Percentiles rank a stretch among this genome's conserved stretches.
Evolutionary conservation across 768 basidiomycete species (phyloP).

Genomic region (Russula emetica): DNA sequence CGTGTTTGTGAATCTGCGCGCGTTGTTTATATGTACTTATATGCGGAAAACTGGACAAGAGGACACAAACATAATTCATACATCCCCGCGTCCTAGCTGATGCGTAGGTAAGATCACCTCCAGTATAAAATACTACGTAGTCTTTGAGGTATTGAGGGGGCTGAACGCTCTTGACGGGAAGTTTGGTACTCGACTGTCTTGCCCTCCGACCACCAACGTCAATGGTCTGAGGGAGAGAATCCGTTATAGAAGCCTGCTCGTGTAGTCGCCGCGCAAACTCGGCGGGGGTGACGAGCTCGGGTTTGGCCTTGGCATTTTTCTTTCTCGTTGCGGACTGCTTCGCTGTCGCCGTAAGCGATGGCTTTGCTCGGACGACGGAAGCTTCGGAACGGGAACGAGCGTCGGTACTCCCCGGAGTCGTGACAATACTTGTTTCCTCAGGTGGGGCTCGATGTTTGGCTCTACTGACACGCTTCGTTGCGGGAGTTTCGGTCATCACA

Average conservation of each 20-base stretch:
- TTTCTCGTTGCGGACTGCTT: slow-evolving; percentile 7
- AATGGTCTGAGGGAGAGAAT: background rate
- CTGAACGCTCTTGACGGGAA: slow-evolving; percentile 4
- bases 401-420: slow-evolving; percentile 2
- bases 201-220: background rate
- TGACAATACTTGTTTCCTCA: slow-evolving; percentile 20
- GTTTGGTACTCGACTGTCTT: background rate
- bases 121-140: slow-evolving; percentile 23
- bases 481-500: background rate
- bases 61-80: slow-evolving; percentile 21
- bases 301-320: slow-evolving; percentile 14
- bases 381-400: background rate
- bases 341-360: background rate
- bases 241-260: background rate
- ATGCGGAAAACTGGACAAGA: background rate
- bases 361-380: slow-evolving; percentile 1
- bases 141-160: slow-evolving; percentile 14
- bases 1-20: slow-evolving; percentile 57
- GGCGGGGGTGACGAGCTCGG: slow-evolving; percentile 20
- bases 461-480: background rate
- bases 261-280: slow-evolving; percentile 23
- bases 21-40: background rate
- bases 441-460: background rate
- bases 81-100: slow-evolving; percentile 24
- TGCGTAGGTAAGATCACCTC: slow-evolving; percentile 25